Percentiles rank a stretch among this genome's conserved stretches.
Conservation (phyloP, 148 eudicot genomes). For the Rhododendron williamsianum region DNA sequence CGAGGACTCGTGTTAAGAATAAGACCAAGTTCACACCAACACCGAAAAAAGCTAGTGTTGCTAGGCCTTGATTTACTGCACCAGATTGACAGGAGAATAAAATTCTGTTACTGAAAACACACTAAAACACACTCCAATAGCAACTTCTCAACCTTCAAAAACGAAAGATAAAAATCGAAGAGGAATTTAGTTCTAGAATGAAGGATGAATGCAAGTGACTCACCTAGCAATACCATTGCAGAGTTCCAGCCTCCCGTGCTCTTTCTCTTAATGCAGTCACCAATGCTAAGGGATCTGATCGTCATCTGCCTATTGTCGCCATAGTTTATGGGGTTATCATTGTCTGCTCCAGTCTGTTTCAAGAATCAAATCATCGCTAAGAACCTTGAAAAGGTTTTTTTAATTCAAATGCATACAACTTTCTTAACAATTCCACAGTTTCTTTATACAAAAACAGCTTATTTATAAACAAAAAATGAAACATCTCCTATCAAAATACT, state of each 20-base stretch:
- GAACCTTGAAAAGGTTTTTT: neutral
- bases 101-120: neutral
- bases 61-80: constrained; percentile 85
- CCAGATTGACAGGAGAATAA: neutral
- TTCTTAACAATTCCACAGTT: neutral
- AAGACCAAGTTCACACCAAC: constrained; percentile 89
- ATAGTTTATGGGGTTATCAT: neutral
- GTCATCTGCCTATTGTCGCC: neutral
- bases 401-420: neutral
- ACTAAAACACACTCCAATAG: neutral
- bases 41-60: constrained; percentile 83
- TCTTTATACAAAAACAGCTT: neutral
- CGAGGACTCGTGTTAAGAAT: constrained; percentile 74
- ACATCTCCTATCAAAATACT: neutral
- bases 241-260: constrained; percentile 54
- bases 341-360: neutral
- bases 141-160: neutral
- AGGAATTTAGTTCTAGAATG: neutral
- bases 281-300: neutral
- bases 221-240: constrained; percentile 61
- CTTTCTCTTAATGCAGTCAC: constrained; percentile 12
- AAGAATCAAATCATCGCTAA: neutral
- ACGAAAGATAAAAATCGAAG: neutral
- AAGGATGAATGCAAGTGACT: neutral
- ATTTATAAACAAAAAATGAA: neutral